A percentile compares a stretch with the other conserved stretches of the same genome.
These are phyloP conservation scores for Picea mariana DNA, from an alignment of 83 land plant species.

Conservation along the genomic window DNA sequence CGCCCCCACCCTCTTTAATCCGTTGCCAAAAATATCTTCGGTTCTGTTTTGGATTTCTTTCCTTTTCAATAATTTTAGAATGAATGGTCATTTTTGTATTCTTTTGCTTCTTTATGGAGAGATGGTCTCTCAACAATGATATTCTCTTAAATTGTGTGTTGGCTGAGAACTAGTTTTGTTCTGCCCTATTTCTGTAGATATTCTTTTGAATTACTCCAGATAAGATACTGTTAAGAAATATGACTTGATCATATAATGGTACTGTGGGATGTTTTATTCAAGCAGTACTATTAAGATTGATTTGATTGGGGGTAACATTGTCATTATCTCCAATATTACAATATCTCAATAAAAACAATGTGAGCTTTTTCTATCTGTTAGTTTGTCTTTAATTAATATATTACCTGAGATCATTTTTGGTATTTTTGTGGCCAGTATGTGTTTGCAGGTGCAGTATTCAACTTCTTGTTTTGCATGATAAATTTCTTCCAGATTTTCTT, in stretches of 20 bases:
- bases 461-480: background rate
- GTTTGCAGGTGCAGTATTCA: background rate
- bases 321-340: background rate
- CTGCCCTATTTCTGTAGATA: background rate
- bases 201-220: background rate
- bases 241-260: background rate
- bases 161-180: constrained; percentile 1
- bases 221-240: constrained; percentile 1
- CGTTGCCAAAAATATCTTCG: background rate
- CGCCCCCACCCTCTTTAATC: background rate
- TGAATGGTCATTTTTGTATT: background rate
- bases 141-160: background rate
- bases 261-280: background rate
- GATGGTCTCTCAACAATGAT: background rate
- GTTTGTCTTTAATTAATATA: background rate
- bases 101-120: background rate
- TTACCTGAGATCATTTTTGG: too few species aligned
- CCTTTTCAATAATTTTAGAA: background rate
- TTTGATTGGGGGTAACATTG: background rate
- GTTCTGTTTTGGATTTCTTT: background rate
- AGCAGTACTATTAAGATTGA: background rate
- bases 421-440: background rate
- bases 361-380: background rate
- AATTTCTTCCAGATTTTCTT: too few species aligned
- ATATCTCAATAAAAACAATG: background rate